A percentile compares a stretch with the other conserved stretches of the same genome.
These are phyloP conservation scores for Suillus hirtellus DNA, from an alignment of 768 basidiomycete genomes.

Conservation along the genomic window DNA sequence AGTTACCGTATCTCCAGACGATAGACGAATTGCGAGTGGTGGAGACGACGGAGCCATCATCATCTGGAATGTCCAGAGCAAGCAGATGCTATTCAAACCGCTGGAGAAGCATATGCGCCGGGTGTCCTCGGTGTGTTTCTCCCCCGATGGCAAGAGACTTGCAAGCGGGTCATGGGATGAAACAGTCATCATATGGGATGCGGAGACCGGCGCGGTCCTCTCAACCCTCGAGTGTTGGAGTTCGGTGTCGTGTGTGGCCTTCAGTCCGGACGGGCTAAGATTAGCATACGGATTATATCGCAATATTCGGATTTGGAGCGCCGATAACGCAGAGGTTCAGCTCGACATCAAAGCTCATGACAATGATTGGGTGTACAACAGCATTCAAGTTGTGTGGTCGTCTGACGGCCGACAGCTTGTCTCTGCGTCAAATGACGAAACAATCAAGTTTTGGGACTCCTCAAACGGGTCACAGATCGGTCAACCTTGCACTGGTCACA, in stretches of 20 bases:
- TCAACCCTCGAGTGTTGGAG: background rate
- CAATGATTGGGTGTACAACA: too few species aligned
- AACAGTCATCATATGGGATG: constrained; percentile 5
- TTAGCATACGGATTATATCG: background rate
- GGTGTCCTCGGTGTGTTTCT: constrained; percentile 22
- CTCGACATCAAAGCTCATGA: background rate
- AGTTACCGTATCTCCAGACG: constrained; percentile 30
- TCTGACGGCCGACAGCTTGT: background rate
- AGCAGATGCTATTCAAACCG: constrained; percentile 24
- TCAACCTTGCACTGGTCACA: background rate
- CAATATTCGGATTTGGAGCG: background rate
- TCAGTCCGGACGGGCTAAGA: background rate
- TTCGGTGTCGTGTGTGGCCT: background rate
- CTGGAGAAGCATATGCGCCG: constrained; percentile 26
- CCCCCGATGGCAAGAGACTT: constrained; percentile 5
- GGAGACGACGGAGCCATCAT: constrained; percentile 28
- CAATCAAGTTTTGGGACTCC: too few species aligned
- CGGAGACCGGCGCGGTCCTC: constrained; percentile 11
- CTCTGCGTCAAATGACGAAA: too few species aligned
- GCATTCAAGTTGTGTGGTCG: background rate
- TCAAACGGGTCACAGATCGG: too few species aligned
- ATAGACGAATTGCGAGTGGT: constrained; percentile 27
- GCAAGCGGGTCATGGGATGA: background rate
- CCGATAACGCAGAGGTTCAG: background rate
- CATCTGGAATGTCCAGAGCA: constrained; percentile 27